Conservation (phyloP, 2,329 filamentous ascomycete species). For the Trichoderma atroviride region DNA sequence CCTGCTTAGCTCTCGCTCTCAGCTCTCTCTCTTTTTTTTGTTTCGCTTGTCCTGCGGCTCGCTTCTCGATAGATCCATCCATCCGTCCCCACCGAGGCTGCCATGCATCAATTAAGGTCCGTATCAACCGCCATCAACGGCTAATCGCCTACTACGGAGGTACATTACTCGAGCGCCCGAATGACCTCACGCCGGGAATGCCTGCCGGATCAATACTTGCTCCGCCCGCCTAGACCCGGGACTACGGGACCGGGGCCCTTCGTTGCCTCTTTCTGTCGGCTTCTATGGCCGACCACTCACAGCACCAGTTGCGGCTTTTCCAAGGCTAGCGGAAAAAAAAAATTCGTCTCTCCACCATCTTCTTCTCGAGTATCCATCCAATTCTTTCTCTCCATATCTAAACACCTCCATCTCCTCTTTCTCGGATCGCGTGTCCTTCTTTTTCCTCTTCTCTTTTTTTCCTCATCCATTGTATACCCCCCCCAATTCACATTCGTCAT, state of each 20-base stretch:
- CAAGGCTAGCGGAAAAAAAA: constrained; percentile 35
- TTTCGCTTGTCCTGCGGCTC: constrained; percentile 2
- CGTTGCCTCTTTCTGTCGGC: constrained; percentile 47
- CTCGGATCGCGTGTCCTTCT: constrained; percentile 35
- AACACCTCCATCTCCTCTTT: constrained; percentile 31
- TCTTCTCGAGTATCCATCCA: constrained; percentile 33
- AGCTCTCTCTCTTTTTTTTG: background rate
- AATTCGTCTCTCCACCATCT: constrained; percentile 39
- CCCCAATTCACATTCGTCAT: constrained; percentile 55
- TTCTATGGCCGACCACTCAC: constrained; percentile 45
- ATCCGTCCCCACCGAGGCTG: background rate
- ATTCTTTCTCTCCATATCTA: constrained; percentile 33
- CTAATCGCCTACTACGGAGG: background rate
- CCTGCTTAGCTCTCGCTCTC: background rate
- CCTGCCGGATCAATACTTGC: constrained; percentile 11
- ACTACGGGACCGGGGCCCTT: constrained; percentile 30
- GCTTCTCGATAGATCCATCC: background rate
- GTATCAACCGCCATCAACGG: background rate
- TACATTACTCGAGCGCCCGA: background rate
- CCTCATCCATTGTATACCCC: constrained; percentile 42
- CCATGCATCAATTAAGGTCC: background rate
- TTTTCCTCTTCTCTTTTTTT: constrained; percentile 35
- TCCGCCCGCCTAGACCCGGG: constrained; percentile 10
- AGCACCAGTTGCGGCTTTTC: constrained; percentile 20
- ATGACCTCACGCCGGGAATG: background rate